Percentiles rank a stretch among this genome's conserved stretches.
Conservation (phyloP, 768 basidiomycete genomes). For the Tricholoma flavovirens region DNA sequence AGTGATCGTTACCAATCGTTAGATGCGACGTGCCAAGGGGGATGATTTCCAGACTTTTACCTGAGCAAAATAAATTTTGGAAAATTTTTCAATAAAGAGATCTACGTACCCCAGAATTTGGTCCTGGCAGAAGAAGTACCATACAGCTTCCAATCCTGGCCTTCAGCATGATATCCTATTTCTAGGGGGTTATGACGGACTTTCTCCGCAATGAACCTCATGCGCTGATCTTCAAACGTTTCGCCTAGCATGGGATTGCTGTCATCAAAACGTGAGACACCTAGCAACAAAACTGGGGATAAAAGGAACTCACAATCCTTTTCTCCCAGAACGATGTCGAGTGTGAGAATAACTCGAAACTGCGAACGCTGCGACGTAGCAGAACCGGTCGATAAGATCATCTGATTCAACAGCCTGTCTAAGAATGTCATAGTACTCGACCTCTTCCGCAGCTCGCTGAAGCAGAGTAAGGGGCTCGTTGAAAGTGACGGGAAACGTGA, state of each 20-base stretch:
- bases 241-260: constrained; percentile 88
- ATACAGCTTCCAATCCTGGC: constrained; percentile 66
- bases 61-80: constrained; percentile 31
- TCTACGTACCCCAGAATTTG: constrained; percentile 79
- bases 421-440: constrained; percentile 74
- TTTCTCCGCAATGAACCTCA: constrained; percentile 84
- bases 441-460: constrained; percentile 77
- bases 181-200: constrained; percentile 81
- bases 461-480: constrained; percentile 84
- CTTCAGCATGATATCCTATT: constrained; percentile 82
- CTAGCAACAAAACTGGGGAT: constrained; percentile 1
- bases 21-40: constrained; percentile 69
- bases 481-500: constrained; percentile 83
- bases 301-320: constrained; percentile 69
- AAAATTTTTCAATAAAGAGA: constrained; percentile 5
- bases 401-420: constrained; percentile 51
- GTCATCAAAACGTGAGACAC: constrained; percentile 8
- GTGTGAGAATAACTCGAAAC: constrained; percentile 83
- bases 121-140: constrained; percentile 80
- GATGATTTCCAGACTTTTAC: constrained; percentile 86
- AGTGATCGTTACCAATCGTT: constrained; percentile 60
- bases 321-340: constrained; percentile 71
- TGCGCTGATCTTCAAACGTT: constrained; percentile 78
- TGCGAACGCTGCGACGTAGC: constrained; percentile 78
- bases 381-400: constrained; percentile 64